Evolutionary conservation across 352 stramenopile species (phyloP).

Genomic region (Globisporangium okanoganense): DNA sequence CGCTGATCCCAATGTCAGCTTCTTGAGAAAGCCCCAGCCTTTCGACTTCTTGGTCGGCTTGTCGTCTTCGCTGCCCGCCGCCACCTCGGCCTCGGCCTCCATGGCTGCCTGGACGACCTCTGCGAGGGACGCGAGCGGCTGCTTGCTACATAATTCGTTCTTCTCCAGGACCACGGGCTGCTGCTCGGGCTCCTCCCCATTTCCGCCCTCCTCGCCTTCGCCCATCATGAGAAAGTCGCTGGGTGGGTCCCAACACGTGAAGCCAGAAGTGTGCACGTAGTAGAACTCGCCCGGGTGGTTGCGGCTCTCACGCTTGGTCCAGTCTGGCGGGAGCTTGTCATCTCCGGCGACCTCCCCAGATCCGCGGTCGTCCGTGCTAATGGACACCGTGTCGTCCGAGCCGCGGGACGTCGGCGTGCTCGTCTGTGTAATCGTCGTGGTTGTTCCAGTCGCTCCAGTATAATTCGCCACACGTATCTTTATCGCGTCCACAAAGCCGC

Average conservation of each 20-base stretch:
- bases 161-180: slow-evolving; percentile 9
- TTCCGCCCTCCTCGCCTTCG: slow-evolving; percentile 5
- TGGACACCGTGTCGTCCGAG: slow-evolving; percentile 46
- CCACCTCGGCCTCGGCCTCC: slow-evolving; percentile 15
- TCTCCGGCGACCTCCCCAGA: slow-evolving; percentile 20
- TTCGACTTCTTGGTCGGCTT: slow-evolving; percentile 31
- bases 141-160: slow-evolving; percentile 20
- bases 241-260: slow-evolving; percentile 67
- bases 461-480: slow-evolving; percentile 33
- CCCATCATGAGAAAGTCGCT: slow-evolving; percentile 17
- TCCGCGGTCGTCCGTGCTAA: slow-evolving; percentile 31
- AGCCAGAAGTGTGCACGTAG: slow-evolving; percentile 55
- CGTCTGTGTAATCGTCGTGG: slow-evolving; percentile 1
- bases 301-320: slow-evolving; percentile 66
- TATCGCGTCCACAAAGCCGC: slow-evolving; percentile 20
- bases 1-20: slow-evolving; percentile 11
- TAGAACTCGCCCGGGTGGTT: slow-evolving; percentile 60
- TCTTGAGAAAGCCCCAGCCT: slow-evolving; percentile 22
- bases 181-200: slow-evolving; percentile 5
- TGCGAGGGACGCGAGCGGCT: slow-evolving; percentile 10
- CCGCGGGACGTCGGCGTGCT: slow-evolving; percentile 20
- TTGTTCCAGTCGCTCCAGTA: neutral
- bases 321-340: slow-evolving; percentile 35
- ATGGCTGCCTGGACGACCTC: slow-evolving; percentile 13
- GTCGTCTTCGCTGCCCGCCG: slow-evolving; percentile 9